Conservation (phyloP, 2,329 filamentous ascomycete species). For the Colletotrichum viniferum region DNA sequence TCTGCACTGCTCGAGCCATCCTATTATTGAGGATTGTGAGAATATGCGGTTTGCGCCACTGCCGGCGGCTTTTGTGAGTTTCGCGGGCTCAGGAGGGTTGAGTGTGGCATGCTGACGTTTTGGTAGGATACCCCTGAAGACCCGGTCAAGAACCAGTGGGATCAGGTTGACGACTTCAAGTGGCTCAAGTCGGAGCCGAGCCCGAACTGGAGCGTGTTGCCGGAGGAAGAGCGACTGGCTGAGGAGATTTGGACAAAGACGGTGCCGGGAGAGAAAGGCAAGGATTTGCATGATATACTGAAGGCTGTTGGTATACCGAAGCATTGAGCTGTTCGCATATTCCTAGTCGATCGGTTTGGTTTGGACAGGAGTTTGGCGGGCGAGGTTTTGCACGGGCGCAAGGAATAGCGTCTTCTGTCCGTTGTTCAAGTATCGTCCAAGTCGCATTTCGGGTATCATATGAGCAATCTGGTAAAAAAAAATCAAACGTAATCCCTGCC, state of each 20-base stretch:
- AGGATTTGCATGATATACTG: constrained; percentile 70
- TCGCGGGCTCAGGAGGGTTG: no score
- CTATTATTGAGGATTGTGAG: constrained; percentile 91
- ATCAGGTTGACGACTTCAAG: constrained; percentile 95
- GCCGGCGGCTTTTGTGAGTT: constrained; percentile 69
- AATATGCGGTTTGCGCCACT: constrained; percentile 80
- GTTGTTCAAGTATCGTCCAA: neutral
- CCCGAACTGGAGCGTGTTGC: constrained; percentile 83
- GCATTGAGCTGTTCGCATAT: neutral
- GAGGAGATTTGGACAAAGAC: constrained; percentile 72
- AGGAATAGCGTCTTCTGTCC: neutral
- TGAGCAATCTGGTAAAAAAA: neutral
- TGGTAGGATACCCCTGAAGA: constrained; percentile 30
- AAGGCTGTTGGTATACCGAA: constrained; percentile 49
- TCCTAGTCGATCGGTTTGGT: neutral
- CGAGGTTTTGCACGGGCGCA: neutral
- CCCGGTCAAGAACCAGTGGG: constrained; percentile 71
- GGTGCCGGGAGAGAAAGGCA: constrained; percentile 66
- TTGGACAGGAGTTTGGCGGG: neutral
- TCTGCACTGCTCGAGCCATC: constrained; percentile 78
- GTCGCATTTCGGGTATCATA: constrained; percentile 22
- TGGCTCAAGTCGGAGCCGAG: constrained; percentile 88
- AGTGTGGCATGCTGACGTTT: constrained; percentile 11
- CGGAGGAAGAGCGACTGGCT: constrained; percentile 60
- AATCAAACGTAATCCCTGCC: constrained; percentile 8